A percentile compares a stretch with the other conserved stretches of the same genome.
These are phyloP conservation scores for Talaromyces sp. DNA, from an alignment of 2,329 filamentous ascomycete species.

Conservation along the genomic window DNA sequence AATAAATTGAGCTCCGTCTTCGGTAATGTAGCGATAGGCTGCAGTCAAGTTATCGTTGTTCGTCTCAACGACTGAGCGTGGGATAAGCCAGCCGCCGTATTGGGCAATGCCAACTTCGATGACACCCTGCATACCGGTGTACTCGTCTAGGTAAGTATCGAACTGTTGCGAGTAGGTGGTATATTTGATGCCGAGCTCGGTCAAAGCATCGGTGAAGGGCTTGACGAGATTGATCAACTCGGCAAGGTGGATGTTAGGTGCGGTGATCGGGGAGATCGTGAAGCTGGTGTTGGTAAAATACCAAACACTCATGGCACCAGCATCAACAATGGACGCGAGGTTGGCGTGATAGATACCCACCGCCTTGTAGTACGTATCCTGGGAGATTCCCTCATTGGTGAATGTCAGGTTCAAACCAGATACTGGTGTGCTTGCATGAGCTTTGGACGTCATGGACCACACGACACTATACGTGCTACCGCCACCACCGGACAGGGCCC, in stretches of 20 bases:
- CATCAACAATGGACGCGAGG: conserved; percentile 52
- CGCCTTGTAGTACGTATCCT: conserved; percentile 40
- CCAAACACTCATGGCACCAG: conserved; percentile 37
- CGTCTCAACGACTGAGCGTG: conserved; percentile 33
- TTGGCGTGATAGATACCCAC: conserved; percentile 50
- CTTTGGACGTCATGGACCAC: conserved; percentile 23
- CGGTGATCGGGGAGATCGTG: conserved; percentile 29
- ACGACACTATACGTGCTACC: conserved; percentile 51
- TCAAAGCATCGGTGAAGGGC: conserved; percentile 46
- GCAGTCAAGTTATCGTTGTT: conserved; percentile 32
- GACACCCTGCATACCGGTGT: conserved; percentile 3
- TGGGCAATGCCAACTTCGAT: conserved; percentile 23
- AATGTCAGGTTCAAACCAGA: not conserved
- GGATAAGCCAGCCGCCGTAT: conserved; percentile 38
- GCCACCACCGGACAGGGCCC: conserved; percentile 55
- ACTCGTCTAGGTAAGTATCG: conserved; percentile 34
- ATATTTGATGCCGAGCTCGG: conserved; percentile 36
- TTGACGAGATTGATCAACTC: conserved; percentile 40
- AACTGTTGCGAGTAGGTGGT: conserved; percentile 31
- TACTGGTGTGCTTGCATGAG: not conserved
- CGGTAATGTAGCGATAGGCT: conserved; percentile 37
- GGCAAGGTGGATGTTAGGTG: conserved; percentile 36
- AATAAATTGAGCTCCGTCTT: conserved; percentile 36
- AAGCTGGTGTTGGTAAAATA: conserved; percentile 7
- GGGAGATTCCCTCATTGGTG: not conserved